Evolutionary conservation across 768 basidiomycete genomes (phyloP).

Genomic region (Russula ochroleuca): DNA sequence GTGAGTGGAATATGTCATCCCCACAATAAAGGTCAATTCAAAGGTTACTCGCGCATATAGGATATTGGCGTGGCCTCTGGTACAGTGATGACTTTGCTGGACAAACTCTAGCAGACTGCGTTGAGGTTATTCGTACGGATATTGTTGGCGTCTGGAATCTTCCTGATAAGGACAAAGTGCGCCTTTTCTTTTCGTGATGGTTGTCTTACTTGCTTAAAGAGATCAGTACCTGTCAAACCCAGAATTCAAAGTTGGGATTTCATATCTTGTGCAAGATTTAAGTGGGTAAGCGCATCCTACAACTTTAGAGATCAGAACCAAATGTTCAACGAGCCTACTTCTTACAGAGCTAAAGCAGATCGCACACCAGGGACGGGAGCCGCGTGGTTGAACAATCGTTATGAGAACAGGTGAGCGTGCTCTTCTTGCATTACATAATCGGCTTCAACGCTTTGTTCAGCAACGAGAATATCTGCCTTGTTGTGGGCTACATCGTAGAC

Average conservation of each 20-base stretch:
- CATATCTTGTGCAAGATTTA: neutral
- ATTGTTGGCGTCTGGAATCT: slow-evolving; percentile 14
- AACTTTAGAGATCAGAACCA: neutral
- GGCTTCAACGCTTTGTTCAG: neutral
- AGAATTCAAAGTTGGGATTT: neutral
- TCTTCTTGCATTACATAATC: neutral
- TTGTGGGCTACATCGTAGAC: slow-evolving; percentile 2
- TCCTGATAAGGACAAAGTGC: neutral
- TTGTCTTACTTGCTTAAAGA: neutral
- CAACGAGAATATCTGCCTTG: neutral
- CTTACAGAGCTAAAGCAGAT: neutral
- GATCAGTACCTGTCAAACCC: neutral
- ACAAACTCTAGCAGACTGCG: neutral
- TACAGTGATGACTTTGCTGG: neutral
- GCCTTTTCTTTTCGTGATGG: neutral
- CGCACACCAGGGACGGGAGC: neutral
- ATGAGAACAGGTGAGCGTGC: neutral
- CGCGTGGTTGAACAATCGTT: neutral
- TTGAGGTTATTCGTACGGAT: neutral
- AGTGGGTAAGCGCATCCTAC: neutral
- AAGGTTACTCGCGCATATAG: neutral
- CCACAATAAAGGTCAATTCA: neutral
- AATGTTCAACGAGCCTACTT: neutral
- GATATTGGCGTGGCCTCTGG: slow-evolving; percentile 9
- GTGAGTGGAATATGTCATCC: slow-evolving; percentile 1